Evolutionary conservation across 495 filamentous ascomycete species (phyloP).

Genomic region (Podospora pseudopauciseta): DNA sequence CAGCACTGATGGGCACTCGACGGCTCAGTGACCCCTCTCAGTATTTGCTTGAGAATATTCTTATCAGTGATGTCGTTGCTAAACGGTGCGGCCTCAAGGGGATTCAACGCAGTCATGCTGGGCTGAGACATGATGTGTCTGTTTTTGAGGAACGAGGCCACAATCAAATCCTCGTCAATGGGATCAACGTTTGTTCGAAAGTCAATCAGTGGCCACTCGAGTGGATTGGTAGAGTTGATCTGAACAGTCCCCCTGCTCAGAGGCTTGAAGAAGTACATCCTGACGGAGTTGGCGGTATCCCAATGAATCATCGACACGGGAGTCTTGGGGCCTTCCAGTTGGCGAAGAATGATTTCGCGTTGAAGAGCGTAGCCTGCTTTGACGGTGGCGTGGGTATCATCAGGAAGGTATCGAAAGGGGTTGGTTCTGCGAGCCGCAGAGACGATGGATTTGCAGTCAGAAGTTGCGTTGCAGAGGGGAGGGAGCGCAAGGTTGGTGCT

Average conservation of each 20-base stretch:
- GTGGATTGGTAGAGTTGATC: slow-evolving; percentile 38
- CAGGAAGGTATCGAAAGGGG: slow-evolving; percentile 36
- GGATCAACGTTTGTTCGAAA: slow-evolving; percentile 38
- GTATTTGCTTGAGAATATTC: slow-evolving; percentile 26
- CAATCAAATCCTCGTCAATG: slow-evolving; percentile 30
- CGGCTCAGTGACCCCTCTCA: slow-evolving; percentile 27
- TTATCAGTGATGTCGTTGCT: slow-evolving; percentile 25
- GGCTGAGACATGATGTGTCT: slow-evolving; percentile 42
- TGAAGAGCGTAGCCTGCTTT: slow-evolving; percentile 35
- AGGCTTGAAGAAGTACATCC: slow-evolving; percentile 39
- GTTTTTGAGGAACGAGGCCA: slow-evolving; percentile 32
- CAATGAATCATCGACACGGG: slow-evolving; percentile 33
- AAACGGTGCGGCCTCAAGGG: slow-evolving; percentile 34
- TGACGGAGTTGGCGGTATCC: slow-evolving; percentile 31
- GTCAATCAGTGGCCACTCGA: slow-evolving; percentile 32
- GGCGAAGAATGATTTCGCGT: slow-evolving; percentile 28
- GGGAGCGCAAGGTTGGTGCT: slow-evolving; percentile 29
- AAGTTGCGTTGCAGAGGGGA: slow-evolving; percentile 33
- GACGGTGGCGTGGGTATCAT: slow-evolving; percentile 35
- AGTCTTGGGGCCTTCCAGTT: slow-evolving; percentile 24
- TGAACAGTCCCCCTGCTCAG: slow-evolving; percentile 42
- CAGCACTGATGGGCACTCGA: slow-evolving; percentile 37
- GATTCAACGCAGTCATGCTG: slow-evolving; percentile 37
- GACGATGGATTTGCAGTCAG: slow-evolving; percentile 31
- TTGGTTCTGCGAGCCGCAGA: slow-evolving; percentile 27